phyloP scores from a whole-genome alignment of 495 filamentous ascomycete species.

The Hypoxylon intermedium region DNA sequence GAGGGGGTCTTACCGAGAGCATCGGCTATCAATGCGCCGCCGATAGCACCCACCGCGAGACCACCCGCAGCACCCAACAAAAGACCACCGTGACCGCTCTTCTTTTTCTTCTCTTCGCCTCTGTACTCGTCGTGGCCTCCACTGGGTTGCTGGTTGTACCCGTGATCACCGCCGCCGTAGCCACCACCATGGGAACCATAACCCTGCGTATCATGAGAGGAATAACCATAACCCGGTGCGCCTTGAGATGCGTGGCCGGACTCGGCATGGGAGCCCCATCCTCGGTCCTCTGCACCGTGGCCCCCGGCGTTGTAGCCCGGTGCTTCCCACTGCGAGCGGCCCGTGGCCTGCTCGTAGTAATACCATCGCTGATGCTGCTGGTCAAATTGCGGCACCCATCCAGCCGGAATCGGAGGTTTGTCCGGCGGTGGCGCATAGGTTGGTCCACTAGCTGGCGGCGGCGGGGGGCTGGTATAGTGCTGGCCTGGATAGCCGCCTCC shows the following conservation, averaged over 20 bases:
- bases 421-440: constrained; percentile 51
- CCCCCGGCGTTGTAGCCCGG: constrained; percentile 46
- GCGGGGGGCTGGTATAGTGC: constrained; percentile 38
- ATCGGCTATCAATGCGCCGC: constrained; percentile 63
- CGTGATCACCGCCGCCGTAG: constrained; percentile 21
- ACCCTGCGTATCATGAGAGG: constrained; percentile 22
- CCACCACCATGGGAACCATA: constrained; percentile 26
- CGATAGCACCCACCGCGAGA: constrained; percentile 62
- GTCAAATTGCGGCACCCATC: constrained; percentile 69
- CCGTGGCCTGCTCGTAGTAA: constrained; percentile 65
- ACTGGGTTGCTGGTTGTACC: constrained; percentile 9
- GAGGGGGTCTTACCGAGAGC: constrained; percentile 55
- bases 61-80: constrained; percentile 61
- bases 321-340: constrained; percentile 66
- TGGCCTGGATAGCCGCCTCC: constrained; percentile 33
- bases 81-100: constrained; percentile 48
- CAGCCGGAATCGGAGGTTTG: constrained; percentile 61
- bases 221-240: constrained; percentile 25
- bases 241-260: constrained; percentile 20
- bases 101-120: constrained; percentile 52
- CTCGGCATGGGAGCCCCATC: constrained; percentile 24
- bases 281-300: constrained; percentile 21
- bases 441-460: constrained; percentile 29
- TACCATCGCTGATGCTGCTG: constrained; percentile 63
- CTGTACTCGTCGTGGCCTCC: constrained; percentile 42